These are phyloP conservation scores for Suhomyces bokatorum DNA, from an alignment of 1,139 yeast genomes.

Conservation along the genomic window DNA sequence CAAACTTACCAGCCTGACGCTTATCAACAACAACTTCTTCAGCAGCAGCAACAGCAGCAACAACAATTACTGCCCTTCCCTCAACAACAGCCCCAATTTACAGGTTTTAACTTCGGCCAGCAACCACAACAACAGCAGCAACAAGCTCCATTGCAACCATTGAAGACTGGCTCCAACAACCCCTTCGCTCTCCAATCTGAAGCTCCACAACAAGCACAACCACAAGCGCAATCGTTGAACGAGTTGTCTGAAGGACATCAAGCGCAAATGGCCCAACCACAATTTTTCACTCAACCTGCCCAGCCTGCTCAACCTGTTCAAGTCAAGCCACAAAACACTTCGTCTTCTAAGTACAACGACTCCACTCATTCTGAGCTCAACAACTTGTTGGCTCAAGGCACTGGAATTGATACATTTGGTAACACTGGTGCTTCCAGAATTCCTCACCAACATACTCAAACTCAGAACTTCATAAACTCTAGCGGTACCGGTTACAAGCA, in stretches of 20 bases:
- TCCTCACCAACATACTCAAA: slow-evolving; percentile 90
- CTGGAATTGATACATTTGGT: slow-evolving; percentile 95
- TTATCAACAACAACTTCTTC: slow-evolving; percentile 26
- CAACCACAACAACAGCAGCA: slow-evolving; percentile 44
- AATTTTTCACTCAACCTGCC: slow-evolving; percentile 23
- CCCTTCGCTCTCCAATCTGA: slow-evolving; percentile 69
- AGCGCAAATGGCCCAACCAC: slow-evolving; percentile 25
- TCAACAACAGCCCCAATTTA: slow-evolving; percentile 11
- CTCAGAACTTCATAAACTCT: slow-evolving; percentile 79
- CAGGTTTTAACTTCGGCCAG: slow-evolving; percentile 11
- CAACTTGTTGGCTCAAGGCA: slow-evolving; percentile 76
- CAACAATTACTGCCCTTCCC: slow-evolving; percentile 8
- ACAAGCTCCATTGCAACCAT: slow-evolving; percentile 45
- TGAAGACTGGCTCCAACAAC: slow-evolving; percentile 82
- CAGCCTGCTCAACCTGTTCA: slow-evolving; percentile 14
- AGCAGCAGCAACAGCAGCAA: slow-evolving; percentile 34
- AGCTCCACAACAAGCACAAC: slow-evolving; percentile 20
- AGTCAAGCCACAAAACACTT: slow-evolving; percentile 33
- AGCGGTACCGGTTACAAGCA: slow-evolving; percentile 82
- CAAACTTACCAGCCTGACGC: slow-evolving; percentile 33
- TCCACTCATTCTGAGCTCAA: slow-evolving; percentile 69
- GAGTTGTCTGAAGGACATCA: slow-evolving; percentile 22
- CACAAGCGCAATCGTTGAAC: slow-evolving; percentile 20
- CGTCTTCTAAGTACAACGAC: slow-evolving; percentile 48
- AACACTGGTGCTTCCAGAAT: slow-evolving; percentile 86